Conservation (phyloP, 2,329 filamentous ascomycete species). For the Exophiala mesophila region DNA sequence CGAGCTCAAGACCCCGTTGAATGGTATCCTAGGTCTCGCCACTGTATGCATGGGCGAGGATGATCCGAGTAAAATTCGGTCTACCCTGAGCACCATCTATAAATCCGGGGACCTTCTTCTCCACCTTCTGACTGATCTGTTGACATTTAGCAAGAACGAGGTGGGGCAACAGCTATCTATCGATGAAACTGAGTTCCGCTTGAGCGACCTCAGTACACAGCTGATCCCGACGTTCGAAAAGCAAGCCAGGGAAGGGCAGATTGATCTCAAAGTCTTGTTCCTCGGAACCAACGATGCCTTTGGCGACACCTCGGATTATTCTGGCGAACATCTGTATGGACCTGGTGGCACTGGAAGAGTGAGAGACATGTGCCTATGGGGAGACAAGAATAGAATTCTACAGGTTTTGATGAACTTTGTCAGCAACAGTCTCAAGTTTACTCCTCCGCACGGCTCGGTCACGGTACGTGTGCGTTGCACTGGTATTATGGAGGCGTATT, state of each 20-base stretch:
- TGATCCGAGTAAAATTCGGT: slow-evolving; percentile 69
- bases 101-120: slow-evolving; percentile 80
- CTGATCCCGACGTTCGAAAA: slow-evolving; percentile 83
- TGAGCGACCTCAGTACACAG: slow-evolving; percentile 80
- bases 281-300: slow-evolving; percentile 48
- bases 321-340: slow-evolving; percentile 51
- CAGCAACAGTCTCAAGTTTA: slow-evolving; percentile 89
- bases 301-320: slow-evolving; percentile 23
- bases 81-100: slow-evolving; percentile 81
- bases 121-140: slow-evolving; percentile 79
- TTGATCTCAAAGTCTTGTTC: slow-evolving; percentile 68
- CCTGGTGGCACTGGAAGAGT: slow-evolving; percentile 63
- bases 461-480: slow-evolving; percentile 70
- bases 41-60: slow-evolving; percentile 90
- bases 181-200: slow-evolving; percentile 77
- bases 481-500: slow-evolving; percentile 20
- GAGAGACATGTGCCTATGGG: slow-evolving; percentile 83
- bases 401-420: slow-evolving; percentile 94
- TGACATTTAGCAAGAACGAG: slow-evolving; percentile 94
- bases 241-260: slow-evolving; percentile 74
- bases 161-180: slow-evolving; percentile 77
- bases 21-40: slow-evolving; percentile 92
- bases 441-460: slow-evolving; percentile 69
- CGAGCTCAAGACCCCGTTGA: slow-evolving; percentile 88
- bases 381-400: slow-evolving; percentile 85